A percentile compares a stretch with the other conserved stretches of the same genome.
phyloP scores from a whole-genome alignment of 2,329 filamentous ascomycete genomes.

The Thielaviopsis punctulata region DNA sequence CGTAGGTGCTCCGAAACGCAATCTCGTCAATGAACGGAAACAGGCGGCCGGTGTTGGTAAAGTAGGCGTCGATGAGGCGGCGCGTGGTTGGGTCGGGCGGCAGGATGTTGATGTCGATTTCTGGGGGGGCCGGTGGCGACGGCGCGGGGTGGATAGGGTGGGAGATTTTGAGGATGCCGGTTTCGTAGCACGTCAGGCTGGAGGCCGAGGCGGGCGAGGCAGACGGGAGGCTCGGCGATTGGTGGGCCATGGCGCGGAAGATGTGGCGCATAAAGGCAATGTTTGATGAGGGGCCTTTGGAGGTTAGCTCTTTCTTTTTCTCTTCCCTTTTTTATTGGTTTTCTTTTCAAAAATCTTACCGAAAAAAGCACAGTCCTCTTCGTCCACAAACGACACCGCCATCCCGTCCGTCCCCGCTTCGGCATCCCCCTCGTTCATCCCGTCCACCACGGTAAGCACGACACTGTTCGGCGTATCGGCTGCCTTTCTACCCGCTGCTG shows the following conservation, averaged over 20 bases:
- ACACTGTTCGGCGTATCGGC: not conserved
- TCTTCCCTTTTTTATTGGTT: no score
- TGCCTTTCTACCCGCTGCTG: no score
- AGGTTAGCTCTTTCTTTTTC: no score
- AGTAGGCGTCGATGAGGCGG: constrained; percentile 15
- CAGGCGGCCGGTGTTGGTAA: constrained; percentile 16
- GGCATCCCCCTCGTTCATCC: no score
- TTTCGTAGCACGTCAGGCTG: not conserved
- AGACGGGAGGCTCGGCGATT: no score
- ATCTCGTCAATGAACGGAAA: constrained; percentile 18
- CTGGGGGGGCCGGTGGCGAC: not conserved
- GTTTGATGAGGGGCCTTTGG: no score
- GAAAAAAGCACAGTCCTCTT: no score
- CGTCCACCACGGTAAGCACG: not conserved
- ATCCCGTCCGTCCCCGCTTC: no score
- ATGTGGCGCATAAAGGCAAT: not conserved
- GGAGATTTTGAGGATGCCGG: no score
- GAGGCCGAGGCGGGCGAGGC: not conserved
- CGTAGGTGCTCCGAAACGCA: constrained; percentile 16
- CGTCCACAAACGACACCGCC: no score
- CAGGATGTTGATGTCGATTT: not conserved
- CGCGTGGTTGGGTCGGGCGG: constrained; percentile 14
- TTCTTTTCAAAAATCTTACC: no score
- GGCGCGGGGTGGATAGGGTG: not conserved
- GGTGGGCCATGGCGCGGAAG: not conserved